Evolutionary conservation across 192 early-diverging fungal species (phyloP).

Genomic region (Piromyces finnis): DNA sequence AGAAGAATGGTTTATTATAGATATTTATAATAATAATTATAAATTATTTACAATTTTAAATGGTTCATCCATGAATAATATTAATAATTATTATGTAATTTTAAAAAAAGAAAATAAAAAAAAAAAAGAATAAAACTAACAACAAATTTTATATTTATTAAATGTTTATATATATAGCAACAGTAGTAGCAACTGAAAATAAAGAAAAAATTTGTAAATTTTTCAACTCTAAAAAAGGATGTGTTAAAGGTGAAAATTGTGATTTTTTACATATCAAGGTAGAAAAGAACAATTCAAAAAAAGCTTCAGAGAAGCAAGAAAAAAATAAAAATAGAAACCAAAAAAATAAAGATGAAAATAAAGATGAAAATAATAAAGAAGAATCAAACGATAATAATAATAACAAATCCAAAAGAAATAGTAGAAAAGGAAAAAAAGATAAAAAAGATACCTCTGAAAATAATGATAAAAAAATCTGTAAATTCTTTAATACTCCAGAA

Average conservation of each 20-base stretch:
- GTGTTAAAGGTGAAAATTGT: not conserved
- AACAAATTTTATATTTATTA: too few species aligned
- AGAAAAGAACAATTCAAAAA: not conserved
- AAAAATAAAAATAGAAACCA: not conserved
- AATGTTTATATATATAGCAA: too few species aligned
- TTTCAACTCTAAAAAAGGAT: not conserved
- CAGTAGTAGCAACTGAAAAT: not conserved
- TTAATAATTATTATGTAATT: too few species aligned
- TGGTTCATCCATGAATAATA: too few species aligned
- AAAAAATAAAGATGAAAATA: not conserved
- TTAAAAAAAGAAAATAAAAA: too few species aligned
- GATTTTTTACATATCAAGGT: not conserved
- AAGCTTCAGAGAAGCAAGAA: not conserved
- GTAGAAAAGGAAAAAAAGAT: not conserved
- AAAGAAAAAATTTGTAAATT: not conserved
- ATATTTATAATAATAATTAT: too few species aligned
- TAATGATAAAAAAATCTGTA: not conserved
- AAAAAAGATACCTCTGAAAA: not conserved
- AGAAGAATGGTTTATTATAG: too few species aligned
- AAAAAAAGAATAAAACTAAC: too few species aligned
- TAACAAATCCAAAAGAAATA: not conserved
- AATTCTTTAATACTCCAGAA: conserved; percentile 2
- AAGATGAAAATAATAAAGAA: not conserved
- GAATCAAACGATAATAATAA: not conserved
- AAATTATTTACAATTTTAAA: too few species aligned